These are phyloP conservation scores for Colletotrichum endophyticum DNA, from an alignment of 2,329 filamentous ascomycete genomes.

Conservation along the genomic window DNA sequence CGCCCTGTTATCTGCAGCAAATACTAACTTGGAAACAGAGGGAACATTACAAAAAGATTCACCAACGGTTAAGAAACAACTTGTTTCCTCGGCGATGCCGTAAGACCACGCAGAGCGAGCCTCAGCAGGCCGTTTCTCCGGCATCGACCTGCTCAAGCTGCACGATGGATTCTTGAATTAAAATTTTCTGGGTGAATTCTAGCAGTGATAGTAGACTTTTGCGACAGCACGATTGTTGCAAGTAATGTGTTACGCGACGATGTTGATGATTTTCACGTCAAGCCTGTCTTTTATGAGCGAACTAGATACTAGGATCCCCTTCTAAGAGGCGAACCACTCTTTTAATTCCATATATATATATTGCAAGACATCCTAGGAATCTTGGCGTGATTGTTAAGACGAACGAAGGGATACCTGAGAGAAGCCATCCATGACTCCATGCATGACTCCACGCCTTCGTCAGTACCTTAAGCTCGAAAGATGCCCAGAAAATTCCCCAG, in stretches of 20 bases:
- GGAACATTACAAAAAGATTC: slow-evolving; percentile 16
- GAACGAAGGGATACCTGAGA: not conserved
- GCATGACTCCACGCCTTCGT: not conserved
- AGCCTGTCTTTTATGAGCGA: not conserved
- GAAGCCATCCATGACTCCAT: not conserved
- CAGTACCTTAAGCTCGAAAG: not conserved
- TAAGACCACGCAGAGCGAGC: not conserved
- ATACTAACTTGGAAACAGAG: not conserved
- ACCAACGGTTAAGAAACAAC: slow-evolving; percentile 6
- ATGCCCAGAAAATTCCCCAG: rapidly evolving
- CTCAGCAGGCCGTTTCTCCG: not conserved
- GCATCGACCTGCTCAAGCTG: not conserved
- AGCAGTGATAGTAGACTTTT: not conserved
- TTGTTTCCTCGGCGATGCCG: slow-evolving; percentile 1
- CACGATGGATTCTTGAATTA: not conserved
- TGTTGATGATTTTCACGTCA: not conserved
- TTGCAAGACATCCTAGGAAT: not conserved
- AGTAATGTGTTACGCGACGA: not conserved
- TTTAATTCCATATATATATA: not conserved
- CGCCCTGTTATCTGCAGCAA: not conserved
- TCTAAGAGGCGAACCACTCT: not conserved
- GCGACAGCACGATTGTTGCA: not conserved
- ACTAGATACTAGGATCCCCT: not conserved
- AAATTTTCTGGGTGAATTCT: not conserved
- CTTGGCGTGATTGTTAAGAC: not conserved